These are phyloP conservation scores for Stemphylium vesicarium DNA, from an alignment of 2,329 filamentous ascomycete species.

Conservation along the genomic window DNA sequence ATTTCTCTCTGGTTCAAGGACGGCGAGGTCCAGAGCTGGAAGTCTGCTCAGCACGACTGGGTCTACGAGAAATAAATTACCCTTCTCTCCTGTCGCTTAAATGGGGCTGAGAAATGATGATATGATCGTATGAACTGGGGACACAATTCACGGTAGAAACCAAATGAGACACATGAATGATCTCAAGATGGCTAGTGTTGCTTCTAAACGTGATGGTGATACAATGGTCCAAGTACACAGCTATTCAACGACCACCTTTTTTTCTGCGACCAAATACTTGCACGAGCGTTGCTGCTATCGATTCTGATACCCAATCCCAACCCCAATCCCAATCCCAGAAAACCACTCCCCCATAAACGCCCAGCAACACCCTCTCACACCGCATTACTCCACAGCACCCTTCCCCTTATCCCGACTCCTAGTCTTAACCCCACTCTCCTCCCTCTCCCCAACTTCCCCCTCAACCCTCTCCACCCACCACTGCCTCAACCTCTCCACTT, in stretches of 20 bases:
- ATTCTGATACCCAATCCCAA: background rate
- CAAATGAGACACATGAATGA: slow-evolving; percentile 36
- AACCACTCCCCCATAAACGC: too few species aligned
- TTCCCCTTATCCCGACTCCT: slow-evolving; percentile 22
- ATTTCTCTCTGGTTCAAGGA: slow-evolving; percentile 98
- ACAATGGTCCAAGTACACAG: background rate
- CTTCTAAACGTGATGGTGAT: slow-evolving; percentile 10
- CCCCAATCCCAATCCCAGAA: too few species aligned
- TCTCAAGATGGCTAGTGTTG: slow-evolving; percentile 12
- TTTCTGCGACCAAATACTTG: too few species aligned
- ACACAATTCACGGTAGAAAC: slow-evolving; percentile 17
- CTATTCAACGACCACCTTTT: background rate
- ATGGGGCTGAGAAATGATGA: slow-evolving; percentile 19
- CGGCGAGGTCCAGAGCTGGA: slow-evolving; percentile 84
- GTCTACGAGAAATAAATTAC: slow-evolving; percentile 82
- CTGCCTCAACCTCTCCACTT: slow-evolving; percentile 48
- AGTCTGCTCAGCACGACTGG: slow-evolving; percentile 86
- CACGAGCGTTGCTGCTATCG: too few species aligned
- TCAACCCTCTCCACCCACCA: slow-evolving; percentile 46
- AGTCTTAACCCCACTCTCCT: slow-evolving; percentile 17
- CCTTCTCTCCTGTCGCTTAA: background rate
- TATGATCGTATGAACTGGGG: slow-evolving; percentile 23
- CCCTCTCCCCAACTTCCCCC: slow-evolving; percentile 23
- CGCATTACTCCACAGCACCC: background rate
- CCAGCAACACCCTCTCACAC: background rate